Conservation (phyloP, 441 rosid genomes). For the Erysimum cheiri region DNA sequence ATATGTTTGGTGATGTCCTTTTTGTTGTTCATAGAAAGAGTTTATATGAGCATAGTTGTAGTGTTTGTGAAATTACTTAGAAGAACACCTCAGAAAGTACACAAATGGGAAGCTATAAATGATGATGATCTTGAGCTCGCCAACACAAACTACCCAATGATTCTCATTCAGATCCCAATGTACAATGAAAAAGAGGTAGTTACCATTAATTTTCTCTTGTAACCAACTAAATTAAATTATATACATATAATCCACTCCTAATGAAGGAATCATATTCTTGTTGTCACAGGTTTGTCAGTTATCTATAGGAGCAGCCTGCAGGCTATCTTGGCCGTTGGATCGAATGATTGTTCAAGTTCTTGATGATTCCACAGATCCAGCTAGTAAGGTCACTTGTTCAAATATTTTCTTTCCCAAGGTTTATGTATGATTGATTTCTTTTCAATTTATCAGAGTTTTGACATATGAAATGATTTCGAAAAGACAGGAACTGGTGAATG, state of each 20-base stretch:
- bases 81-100: constrained; percentile 59
- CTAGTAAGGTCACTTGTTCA: constrained; percentile 59
- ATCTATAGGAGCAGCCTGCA: constrained; percentile 81
- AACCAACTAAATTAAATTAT: not conserved
- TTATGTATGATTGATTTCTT: no score
- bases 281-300: constrained; percentile 65
- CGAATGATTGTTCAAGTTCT: constrained; percentile 77
- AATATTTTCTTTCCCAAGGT: no score
- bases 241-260: not conserved
- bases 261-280: constrained; percentile 20
- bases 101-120: constrained; percentile 62
- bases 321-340: constrained; percentile 77
- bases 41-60: constrained; percentile 67
- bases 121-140: constrained; percentile 67
- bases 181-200: constrained; percentile 73
- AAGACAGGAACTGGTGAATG: constrained; percentile 57
- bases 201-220: not conserved
- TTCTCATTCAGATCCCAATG: constrained; percentile 77
- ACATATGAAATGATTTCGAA: constrained; percentile 28
- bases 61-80: constrained; percentile 53
- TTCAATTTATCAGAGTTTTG: constrained; percentile 1
- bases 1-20: constrained; percentile 63
- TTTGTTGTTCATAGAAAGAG: constrained; percentile 65
- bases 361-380: constrained; percentile 73
- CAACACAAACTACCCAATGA: constrained; percentile 59